phyloP scores from a whole-genome alignment of 2,329 filamentous ascomycete species.

The Calonectria ilicicola region DNA sequence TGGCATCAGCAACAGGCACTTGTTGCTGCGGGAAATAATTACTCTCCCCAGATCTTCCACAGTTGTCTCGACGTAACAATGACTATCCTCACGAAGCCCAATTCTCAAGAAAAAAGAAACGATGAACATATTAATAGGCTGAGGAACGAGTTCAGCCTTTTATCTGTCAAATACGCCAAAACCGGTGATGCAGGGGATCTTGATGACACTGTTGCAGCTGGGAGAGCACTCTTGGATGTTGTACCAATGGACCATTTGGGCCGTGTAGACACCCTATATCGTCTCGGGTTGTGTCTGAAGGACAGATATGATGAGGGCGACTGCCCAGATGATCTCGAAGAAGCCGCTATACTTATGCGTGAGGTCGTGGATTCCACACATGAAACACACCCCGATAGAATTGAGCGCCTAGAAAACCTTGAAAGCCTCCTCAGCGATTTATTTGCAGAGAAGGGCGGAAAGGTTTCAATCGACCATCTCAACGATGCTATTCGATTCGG shows the following conservation, averaged over 20 bases:
- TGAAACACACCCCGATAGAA: not conserved
- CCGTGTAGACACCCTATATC: not conserved
- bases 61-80: too few species aligned
- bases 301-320: not conserved
- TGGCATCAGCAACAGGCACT: too few species aligned
- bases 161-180: too few species aligned
- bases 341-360: not conserved
- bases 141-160: too few species aligned
- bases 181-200: too few species aligned
- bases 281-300: not conserved
- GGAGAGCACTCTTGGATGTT: not conserved
- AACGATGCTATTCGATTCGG: not conserved
- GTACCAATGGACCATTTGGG: not conserved
- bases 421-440: not conserved
- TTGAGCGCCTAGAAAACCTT: not conserved
- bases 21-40: too few species aligned
- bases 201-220: too few species aligned
- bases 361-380: not conserved
- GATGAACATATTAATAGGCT: too few species aligned
- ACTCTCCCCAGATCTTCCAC: too few species aligned
- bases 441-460: not conserved
- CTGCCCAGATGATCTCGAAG: not conserved
- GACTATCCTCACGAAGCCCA: too few species aligned
- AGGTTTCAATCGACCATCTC: not conserved
- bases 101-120: too few species aligned